Evolutionary conservation across 805 yeast species (phyloP), one percentile per base, ranked within the genome.

Genomic region (Kluyveromyces wickerhamii): DNA sequence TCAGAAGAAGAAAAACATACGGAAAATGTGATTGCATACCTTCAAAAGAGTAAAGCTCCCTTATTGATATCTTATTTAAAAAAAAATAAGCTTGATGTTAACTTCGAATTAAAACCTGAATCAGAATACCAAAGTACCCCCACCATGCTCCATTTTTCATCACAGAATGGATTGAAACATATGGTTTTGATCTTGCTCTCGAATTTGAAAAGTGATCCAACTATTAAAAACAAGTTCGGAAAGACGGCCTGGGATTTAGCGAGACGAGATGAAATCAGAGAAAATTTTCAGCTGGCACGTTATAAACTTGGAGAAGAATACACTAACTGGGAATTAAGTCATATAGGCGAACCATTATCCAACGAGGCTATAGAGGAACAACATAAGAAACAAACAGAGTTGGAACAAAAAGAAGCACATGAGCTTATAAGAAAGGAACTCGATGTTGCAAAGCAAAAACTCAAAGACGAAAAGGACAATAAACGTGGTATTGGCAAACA

Each of bases 1-100:
- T 32, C 65, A 0, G 63, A 50, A 10, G 62, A 57, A 7, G 86
- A 72, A 27, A 59, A 52, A 28, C 75, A 72, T 27, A 67, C 94
- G 0, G 52, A 49, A 13, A 87, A 84, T 41, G 48, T 87, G 8
- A 54, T 79, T 1, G 56, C 65, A 2, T 62, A 79, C 18, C 52
- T 89, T 40, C 81, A 77, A 47, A 80, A 78, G 45, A 80, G 86
- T 4, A 79, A 78, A 46, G 83, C 87, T 0, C 94, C 95, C 1
- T 71, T 81, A 19, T 54, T 92, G 27, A 60, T 80, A 1, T 60
- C 74, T 1, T 83, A 75, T 48, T 40, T 88, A 34, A 70, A 68
- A 38, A 72, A 75, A 41, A 67, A 84, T 46, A 66, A 69, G 1
- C 54, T 83, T 1, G 62, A 67, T 27, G 65, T 70, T 6, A 67